phyloP scores from a whole-genome alignment of 2,329 filamentous ascomycete species.

The Calonectria pauciramosa region DNA sequence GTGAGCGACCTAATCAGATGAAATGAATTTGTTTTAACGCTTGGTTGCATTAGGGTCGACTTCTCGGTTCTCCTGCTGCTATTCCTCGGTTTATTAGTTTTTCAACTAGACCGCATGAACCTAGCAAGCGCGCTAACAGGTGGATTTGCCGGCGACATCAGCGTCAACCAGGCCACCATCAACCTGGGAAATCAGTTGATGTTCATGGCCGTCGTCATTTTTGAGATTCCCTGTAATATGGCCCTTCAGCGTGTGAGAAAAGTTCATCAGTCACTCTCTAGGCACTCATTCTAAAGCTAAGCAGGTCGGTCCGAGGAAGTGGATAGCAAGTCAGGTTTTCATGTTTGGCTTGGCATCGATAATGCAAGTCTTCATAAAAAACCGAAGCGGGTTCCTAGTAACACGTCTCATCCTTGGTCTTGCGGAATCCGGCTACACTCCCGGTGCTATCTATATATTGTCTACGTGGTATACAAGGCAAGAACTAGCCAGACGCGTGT shows the following conservation, averaged over 20 bases:
- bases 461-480: background rate
- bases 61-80: constrained; percentile 62
- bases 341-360: background rate
- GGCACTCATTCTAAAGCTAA: background rate
- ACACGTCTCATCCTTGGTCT: background rate
- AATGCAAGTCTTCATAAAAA: background rate
- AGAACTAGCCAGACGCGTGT: background rate
- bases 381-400: background rate
- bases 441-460: background rate
- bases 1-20: background rate
- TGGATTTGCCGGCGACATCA: constrained; percentile 59
- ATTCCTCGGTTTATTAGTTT: constrained; percentile 63
- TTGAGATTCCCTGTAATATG: constrained; percentile 67
- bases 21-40: background rate
- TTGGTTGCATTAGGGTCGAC: constrained; percentile 54
- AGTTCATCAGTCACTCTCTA: background rate
- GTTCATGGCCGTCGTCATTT: constrained; percentile 63
- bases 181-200: constrained; percentile 68
- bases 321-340: background rate
- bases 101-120: constrained; percentile 68
- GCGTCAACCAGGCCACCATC: constrained; percentile 60
- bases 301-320: background rate
- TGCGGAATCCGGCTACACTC: background rate
- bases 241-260: constrained; percentile 49
- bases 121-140: constrained; percentile 64